phyloP scores from a whole-genome alignment of 768 basidiomycete genomes.

The Pleurotus eryngii region DNA sequence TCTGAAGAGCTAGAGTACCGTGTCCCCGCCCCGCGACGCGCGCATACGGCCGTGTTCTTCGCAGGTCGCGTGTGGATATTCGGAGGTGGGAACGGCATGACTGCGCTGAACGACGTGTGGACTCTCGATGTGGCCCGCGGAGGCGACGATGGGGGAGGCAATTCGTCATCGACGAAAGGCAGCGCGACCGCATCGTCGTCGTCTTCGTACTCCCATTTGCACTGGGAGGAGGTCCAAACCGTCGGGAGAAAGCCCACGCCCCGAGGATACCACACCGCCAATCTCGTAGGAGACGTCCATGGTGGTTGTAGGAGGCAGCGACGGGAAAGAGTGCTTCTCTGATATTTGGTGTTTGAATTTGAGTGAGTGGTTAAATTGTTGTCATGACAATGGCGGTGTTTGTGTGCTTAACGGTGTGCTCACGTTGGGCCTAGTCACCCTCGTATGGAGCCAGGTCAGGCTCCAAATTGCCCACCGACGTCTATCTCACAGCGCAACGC shows the following conservation, averaged over 20 bases:
- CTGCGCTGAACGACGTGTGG: conserved; percentile 91
- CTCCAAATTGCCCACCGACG: conserved; percentile 38
- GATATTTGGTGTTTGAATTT: conserved; percentile 88
- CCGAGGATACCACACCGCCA: conserved; percentile 90
- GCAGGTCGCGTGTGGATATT: conserved; percentile 77
- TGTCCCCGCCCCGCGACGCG: conserved; percentile 68
- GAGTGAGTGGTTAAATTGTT: conserved; percentile 44
- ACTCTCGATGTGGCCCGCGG: conserved; percentile 60
- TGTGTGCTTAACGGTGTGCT: neutral
- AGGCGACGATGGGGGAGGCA: conserved; percentile 9
- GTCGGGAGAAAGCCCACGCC: conserved; percentile 53
- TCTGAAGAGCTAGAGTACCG: conserved; percentile 11
- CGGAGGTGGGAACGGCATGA: conserved; percentile 90
- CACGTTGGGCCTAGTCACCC: conserved; percentile 29
- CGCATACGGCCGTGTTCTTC: conserved; percentile 82
- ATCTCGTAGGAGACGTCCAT: conserved; percentile 79
- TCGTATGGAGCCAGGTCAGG: conserved; percentile 45
- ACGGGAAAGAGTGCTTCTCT: conserved; percentile 83
- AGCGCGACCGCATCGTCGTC: neutral
- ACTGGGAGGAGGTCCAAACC: conserved; percentile 61
- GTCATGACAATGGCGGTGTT: neutral
- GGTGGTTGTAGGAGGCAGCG: conserved; percentile 89
- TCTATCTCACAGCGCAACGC: conserved; percentile 82
- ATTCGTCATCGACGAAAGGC: neutral
- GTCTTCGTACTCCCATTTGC: conserved; percentile 29